Conservation (phyloP, 192 early-diverging fungal species). For the Umbelopsis vinacea region DNA sequence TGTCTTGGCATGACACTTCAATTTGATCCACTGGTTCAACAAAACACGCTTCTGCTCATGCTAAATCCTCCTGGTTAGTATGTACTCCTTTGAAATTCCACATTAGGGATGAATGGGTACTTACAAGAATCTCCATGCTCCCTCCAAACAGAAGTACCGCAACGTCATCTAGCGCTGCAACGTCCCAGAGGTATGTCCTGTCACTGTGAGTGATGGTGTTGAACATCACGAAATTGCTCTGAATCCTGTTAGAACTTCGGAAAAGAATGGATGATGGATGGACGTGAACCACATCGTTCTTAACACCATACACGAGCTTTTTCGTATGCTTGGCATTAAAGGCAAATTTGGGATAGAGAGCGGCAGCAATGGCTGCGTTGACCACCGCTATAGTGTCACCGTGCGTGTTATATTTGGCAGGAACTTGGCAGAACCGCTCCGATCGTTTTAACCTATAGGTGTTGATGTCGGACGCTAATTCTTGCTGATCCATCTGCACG, state of each 20-base stretch:
- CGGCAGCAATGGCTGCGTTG: constrained; percentile 78
- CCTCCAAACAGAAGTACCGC: constrained; percentile 55
- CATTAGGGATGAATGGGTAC: neutral
- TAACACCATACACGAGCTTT: constrained; percentile 46
- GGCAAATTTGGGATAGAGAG: constrained; percentile 83
- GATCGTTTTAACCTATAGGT: constrained; percentile 23
- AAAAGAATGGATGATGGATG: constrained; percentile 84
- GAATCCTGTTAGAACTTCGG: constrained; percentile 30
- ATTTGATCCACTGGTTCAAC: constrained; percentile 56
- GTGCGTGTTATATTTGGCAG: constrained; percentile 46
- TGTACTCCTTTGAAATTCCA: neutral
- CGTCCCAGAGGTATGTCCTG: constrained; percentile 58
- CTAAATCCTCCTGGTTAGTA: constrained; percentile 28
- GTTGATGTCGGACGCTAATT: constrained; percentile 20
- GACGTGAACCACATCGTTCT: constrained; percentile 60
- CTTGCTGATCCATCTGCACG: constrained; percentile 40
- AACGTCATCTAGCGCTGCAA: constrained; percentile 46
- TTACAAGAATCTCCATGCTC: constrained; percentile 52
- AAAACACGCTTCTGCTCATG: constrained; percentile 46
- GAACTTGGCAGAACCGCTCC: constrained; percentile 42
- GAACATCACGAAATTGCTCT: constrained; percentile 42
- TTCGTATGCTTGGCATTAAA: constrained; percentile 35
- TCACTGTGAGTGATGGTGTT: constrained; percentile 56
- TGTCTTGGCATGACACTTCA: constrained; percentile 57
- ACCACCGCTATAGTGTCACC: constrained; percentile 54